Evolutionary conservation across 1,139 yeast genomes (phyloP).

Genomic region (Candida sp.): DNA sequence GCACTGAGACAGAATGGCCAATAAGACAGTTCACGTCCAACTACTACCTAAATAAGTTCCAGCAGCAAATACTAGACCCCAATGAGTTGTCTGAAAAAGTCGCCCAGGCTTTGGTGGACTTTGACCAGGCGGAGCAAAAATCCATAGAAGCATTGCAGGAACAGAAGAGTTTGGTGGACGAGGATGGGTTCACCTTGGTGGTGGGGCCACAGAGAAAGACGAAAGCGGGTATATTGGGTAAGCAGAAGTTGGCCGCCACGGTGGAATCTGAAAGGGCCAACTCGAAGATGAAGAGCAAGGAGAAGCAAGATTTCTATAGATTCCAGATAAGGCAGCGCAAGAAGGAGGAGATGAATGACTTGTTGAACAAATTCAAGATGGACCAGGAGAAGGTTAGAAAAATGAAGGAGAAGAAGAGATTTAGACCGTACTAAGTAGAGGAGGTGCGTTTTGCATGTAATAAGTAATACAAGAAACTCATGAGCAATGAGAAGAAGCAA

Average conservation of each 20-base stretch:
- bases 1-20: conserved; percentile 37
- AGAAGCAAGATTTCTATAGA: conserved; percentile 91
- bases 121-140: conserved; percentile 73
- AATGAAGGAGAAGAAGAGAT: conserved; percentile 81
- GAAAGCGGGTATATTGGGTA: conserved; percentile 66
- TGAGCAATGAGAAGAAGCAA: too few relatives aligned
- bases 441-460: too few relatives aligned
- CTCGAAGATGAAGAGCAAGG: conserved; percentile 71
- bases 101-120: conserved; percentile 63
- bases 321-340: conserved; percentile 95
- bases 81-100: conserved; percentile 54
- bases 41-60: conserved; percentile 32
- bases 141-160: conserved; percentile 61
- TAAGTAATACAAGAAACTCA: too few relatives aligned
- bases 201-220: conserved; percentile 88
- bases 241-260: conserved; percentile 50
- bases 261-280: conserved; percentile 48
- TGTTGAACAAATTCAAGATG: conserved; percentile 80
- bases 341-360: conserved; percentile 90
- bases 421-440: conserved; percentile 72
- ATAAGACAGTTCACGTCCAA: conserved; percentile 27
- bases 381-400: conserved; percentile 86
- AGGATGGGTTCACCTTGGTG: conserved; percentile 92
- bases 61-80: conserved; percentile 44
- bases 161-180: conserved; percentile 73